phyloP scores from a whole-genome alignment of 495 filamentous ascomycete species.

The Cairneyella variabilis region DNA sequence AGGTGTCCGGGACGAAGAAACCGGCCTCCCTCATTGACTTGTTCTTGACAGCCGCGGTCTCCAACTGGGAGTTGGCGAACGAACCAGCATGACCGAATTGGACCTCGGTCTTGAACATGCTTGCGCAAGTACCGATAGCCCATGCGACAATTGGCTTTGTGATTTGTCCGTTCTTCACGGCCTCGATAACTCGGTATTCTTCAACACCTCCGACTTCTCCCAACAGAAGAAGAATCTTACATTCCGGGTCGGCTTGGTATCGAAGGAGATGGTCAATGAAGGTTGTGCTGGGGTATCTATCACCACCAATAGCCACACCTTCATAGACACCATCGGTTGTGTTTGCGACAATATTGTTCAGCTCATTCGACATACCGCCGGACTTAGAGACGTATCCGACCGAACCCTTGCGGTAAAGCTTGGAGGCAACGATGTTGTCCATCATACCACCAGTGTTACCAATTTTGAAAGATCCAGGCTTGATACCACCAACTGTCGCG shows the following conservation, averaged over 20 bases:
- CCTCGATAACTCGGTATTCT: slow-evolving; percentile 99
- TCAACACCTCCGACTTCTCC: slow-evolving; percentile 99
- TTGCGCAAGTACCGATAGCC: slow-evolving; percentile 98
- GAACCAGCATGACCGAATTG: slow-evolving; percentile 99
- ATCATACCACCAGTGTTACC: slow-evolving; percentile 99
- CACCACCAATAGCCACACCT: slow-evolving; percentile 98
- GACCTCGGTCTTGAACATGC: slow-evolving; percentile 99
- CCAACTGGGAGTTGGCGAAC: slow-evolving; percentile 97
- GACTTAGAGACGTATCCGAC: slow-evolving; percentile 99
- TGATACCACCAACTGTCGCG: slow-evolving; percentile 98
- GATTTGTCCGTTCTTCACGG: slow-evolving; percentile 87
- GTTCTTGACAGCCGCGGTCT: slow-evolving; percentile 96
- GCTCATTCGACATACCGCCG: slow-evolving; percentile 99
- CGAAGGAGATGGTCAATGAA: slow-evolving; percentile 98
- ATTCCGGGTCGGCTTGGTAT: slow-evolving; percentile 91
- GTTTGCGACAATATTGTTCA: slow-evolving; percentile 98
- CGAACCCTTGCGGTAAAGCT: slow-evolving; percentile 98
- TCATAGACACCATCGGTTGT: slow-evolving; percentile 97
- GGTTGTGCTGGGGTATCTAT: slow-evolving; percentile 96
- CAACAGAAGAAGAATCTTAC: slow-evolving; percentile 93
- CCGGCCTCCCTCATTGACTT: slow-evolving; percentile 92
- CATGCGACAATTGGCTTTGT: slow-evolving; percentile 98
- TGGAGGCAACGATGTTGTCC: slow-evolving; percentile 99
- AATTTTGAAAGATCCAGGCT: slow-evolving; percentile 98
- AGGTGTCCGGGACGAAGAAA: slow-evolving; percentile 91